These are phyloP conservation scores for Aspergillus sp. DNA, from an alignment of 2,329 filamentous ascomycete genomes.

Conservation along the genomic window DNA sequence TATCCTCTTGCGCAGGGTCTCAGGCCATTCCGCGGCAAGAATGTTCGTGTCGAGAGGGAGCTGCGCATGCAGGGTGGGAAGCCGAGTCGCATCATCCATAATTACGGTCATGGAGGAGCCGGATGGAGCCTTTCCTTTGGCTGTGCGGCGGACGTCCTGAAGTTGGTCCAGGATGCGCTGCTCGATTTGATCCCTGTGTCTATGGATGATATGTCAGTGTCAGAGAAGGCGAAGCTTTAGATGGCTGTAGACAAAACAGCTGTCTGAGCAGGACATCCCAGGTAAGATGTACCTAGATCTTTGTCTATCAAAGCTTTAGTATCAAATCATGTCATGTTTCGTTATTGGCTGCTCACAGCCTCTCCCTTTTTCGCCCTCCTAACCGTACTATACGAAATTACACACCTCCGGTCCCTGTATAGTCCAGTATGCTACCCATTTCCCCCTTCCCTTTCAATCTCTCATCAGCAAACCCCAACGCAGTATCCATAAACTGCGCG, in stretches of 20 bases:
- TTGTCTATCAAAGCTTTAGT: too few species aligned
- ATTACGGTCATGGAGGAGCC: neutral
- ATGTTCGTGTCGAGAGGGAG: constrained; percentile 48
- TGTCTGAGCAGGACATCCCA: too few species aligned
- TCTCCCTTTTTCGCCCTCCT: too few species aligned
- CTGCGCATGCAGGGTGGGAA: constrained; percentile 12
- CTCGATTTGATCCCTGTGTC: neutral
- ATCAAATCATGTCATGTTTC: too few species aligned
- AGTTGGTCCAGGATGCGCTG: constrained; percentile 26
- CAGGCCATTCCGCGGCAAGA: constrained; percentile 40
- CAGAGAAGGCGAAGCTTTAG: neutral
- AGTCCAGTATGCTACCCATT: neutral
- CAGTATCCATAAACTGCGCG: constrained; percentile 4
- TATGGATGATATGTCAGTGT: neutral
- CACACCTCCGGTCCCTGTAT: neutral
- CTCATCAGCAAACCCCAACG: constrained; percentile 1
- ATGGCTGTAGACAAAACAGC: too few species aligned
- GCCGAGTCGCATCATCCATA: constrained; percentile 4
- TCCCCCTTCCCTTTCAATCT: neutral
- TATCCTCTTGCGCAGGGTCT: constrained; percentile 47
- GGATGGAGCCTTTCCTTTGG: constrained; percentile 2
- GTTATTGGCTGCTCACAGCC: too few species aligned
- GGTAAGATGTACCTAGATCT: too few species aligned
- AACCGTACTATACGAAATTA: too few species aligned
- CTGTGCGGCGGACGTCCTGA: neutral